Evolutionary conservation across 2,329 filamentous ascomycete genomes (phyloP).

Genomic region (Pseudogymnoascus sp.): DNA sequence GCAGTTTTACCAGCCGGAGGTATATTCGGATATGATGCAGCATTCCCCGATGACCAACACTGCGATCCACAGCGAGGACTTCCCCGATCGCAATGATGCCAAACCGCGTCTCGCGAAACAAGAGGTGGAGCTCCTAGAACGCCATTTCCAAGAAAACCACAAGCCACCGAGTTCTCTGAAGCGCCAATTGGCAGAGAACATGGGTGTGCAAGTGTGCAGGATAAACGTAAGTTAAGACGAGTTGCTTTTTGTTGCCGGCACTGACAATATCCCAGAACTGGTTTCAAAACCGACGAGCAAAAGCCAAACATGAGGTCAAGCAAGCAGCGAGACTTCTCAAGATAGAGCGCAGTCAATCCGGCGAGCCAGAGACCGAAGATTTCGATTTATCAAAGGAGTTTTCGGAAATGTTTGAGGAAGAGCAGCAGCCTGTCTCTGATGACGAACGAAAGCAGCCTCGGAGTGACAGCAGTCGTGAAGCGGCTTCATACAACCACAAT

Average conservation of each 20-base stretch:
- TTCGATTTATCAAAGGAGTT: constrained; percentile 18
- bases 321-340: constrained; percentile 38
- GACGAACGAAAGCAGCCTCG: neutral
- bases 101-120: constrained; percentile 49
- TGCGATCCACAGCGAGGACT: constrained; percentile 2
- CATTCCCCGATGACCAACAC: neutral
- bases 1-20: neutral
- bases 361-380: constrained; percentile 23
- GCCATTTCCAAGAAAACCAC: constrained; percentile 54
- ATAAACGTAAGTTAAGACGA: constrained; percentile 45
- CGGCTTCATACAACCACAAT: neutral
- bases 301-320: constrained; percentile 49
- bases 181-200: constrained; percentile 50
- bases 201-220: constrained; percentile 53
- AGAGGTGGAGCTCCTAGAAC: constrained; percentile 50
- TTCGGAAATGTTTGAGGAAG: constrained; percentile 11
- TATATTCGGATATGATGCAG: constrained; percentile 9
- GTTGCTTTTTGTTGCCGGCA: neutral
- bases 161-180: constrained; percentile 56
- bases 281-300: constrained; percentile 55
- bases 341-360: constrained; percentile 31
- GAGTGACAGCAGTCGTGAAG: neutral
- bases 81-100: constrained; percentile 31
- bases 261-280: constrained; percentile 46
- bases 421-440: neutral